Base-by-base conservation (phyloP, 495 filamentous ascomycete species). In the Neurospora sublineolata region DNA sequence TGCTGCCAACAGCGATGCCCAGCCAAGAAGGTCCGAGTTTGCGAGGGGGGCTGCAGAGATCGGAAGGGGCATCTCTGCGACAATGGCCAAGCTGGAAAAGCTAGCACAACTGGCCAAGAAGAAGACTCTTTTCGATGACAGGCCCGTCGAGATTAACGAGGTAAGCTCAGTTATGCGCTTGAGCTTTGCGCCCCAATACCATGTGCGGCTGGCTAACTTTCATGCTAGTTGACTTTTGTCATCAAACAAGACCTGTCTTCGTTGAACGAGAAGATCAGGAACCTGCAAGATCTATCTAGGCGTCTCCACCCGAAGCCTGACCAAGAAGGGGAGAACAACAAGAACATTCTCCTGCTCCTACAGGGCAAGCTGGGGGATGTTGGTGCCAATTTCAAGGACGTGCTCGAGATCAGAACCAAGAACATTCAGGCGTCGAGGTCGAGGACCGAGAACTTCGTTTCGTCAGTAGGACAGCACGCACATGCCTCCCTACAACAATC, bases 191-290 rank as follows among this genome's bases (percentile, higher is more conserved):
- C 40, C 16, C 8, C n/a, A 8, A 37, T 8, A 9, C 37, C 77
- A 58, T 77, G 76, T 73, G 72, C 40, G 64, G 30, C 12, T 41
- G 69, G 52, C 71, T 71, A 67, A 75, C 72, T 11, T 20, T 36
- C 14, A 36, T 36, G 27, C 33, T 68, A 76, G 76, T 75, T 76
- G 74, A 79, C 79, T 0, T 80, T 92, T 76, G 89, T 97, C 79
- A 97, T 99, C 83, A 98, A 98, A 81, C 95, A 98, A 86, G 96
- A 98, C 77, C 87, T 98, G 36, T 92, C 94, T 0, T 89, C 91
- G 12, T 82, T 99, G 71, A 97, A 97, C 80, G 86, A 90, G 72
- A 90, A 94, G 78, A 98, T 99, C 77, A 89, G 90, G 64, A 85
- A 83, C 23, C 82, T 99, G 44, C 93, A 97, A 78, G 82, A 88